A percentile compares a stretch with the other conserved stretches of the same genome.
Evolutionary conservation across 2,329 filamentous ascomycete genomes (phyloP).

Genomic region (Pestalotiopsis sp.): DNA sequence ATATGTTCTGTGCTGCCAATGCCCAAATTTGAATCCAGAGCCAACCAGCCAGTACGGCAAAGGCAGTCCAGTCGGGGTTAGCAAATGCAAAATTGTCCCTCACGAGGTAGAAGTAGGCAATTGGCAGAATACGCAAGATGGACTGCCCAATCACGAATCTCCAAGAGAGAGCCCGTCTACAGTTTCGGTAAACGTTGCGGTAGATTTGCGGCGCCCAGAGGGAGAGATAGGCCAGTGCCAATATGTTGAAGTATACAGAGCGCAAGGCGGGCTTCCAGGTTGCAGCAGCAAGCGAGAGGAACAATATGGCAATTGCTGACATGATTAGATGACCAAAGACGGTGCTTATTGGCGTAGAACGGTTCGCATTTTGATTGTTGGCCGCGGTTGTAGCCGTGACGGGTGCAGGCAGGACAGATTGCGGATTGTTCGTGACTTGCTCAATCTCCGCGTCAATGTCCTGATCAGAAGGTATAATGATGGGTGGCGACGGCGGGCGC

Average conservation of each 20-base stretch:
- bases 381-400: slow-evolving; percentile 28
- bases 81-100: slow-evolving; percentile 81
- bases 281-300: slow-evolving; percentile 59
- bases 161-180: slow-evolving; percentile 87
- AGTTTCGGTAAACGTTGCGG: slow-evolving; percentile 88
- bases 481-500: slow-evolving; percentile 38
- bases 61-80: slow-evolving; percentile 64
- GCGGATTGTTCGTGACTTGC: slow-evolving; percentile 32
- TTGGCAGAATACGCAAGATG: slow-evolving; percentile 72
- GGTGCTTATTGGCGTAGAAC: slow-evolving; percentile 47
- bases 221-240: slow-evolving; percentile 78
- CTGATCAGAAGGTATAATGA: slow-evolving; percentile 65
- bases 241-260: slow-evolving; percentile 57
- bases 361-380: slow-evolving; percentile 21
- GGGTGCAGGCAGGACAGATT: slow-evolving; percentile 28
- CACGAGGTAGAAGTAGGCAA: slow-evolving; percentile 82
- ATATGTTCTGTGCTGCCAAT: slow-evolving; percentile 77
- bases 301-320: slow-evolving; percentile 53
- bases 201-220: slow-evolving; percentile 92
- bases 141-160: slow-evolving; percentile 87
- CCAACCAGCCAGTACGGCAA: slow-evolving; percentile 70
- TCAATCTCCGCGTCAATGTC: slow-evolving; percentile 62
- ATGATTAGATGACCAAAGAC: slow-evolving; percentile 60
- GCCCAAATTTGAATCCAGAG: slow-evolving; percentile 82
- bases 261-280: slow-evolving; percentile 60